phyloP scores from a whole-genome alignment of 225 moss, liverwort and hornwort genomes.

The Asterella californica region DNA sequence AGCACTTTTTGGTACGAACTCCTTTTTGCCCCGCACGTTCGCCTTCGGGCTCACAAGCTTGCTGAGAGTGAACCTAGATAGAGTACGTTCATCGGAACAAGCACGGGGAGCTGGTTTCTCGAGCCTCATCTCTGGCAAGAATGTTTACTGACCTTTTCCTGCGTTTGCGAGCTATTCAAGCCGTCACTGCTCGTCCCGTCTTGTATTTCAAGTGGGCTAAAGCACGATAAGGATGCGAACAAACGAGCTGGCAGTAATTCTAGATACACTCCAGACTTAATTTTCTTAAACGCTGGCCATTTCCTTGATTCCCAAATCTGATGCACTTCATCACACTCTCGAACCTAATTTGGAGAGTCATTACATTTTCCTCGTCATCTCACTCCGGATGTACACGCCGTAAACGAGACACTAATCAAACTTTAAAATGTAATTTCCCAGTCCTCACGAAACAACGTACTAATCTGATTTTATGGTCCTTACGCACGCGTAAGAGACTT shows the following conservation, averaged over 20 bases:
- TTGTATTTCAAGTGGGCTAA: neutral
- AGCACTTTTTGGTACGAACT: slow-evolving; percentile 58
- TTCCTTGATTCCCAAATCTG: no score
- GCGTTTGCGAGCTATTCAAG: neutral
- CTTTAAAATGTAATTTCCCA: neutral
- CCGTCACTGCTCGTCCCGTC: neutral
- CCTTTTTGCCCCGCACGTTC: neutral
- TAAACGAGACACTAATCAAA: neutral
- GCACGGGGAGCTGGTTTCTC: neutral
- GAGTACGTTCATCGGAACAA: neutral
- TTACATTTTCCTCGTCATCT: neutral
- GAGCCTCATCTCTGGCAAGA: neutral
- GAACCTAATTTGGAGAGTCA: neutral
- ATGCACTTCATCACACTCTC: no score
- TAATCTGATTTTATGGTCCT: neutral
- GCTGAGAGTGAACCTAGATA: neutral
- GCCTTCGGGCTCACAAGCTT: neutral
- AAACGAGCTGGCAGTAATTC: no score
- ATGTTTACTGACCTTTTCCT: neutral
- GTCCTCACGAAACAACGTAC: neutral
- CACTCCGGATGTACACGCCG: no score
- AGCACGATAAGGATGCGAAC: neutral
- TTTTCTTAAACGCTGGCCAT: neutral
- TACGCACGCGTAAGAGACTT: neutral
- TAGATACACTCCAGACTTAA: neutral